Percentiles rank a stretch among this genome's conserved stretches.
Conservation (phyloP, 2,329 filamentous ascomycete genomes). For the Penicillium sp. region DNA sequence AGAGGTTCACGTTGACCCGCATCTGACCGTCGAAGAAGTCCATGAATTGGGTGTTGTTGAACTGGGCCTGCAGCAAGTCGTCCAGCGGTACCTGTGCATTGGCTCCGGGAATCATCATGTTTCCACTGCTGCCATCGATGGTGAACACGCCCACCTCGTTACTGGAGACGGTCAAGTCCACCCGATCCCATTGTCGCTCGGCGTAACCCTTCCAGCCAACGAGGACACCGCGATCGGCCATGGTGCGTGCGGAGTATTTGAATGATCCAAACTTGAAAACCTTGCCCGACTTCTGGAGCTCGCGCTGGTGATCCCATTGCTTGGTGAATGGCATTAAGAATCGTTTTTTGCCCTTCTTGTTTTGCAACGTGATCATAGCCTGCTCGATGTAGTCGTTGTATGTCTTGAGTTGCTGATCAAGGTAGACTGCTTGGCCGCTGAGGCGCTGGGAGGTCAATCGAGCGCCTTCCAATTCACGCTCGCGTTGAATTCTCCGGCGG, state of each 20-base stretch:
- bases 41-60: constrained; percentile 95
- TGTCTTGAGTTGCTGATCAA: constrained; percentile 92
- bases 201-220: constrained; percentile 85
- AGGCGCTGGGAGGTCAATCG: constrained; percentile 50
- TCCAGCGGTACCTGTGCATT: constrained; percentile 87
- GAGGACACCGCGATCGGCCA: constrained; percentile 91
- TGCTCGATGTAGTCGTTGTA: constrained; percentile 99
- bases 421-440: constrained; percentile 73
- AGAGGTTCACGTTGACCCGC: constrained; percentile 91
- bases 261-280: constrained; percentile 97
- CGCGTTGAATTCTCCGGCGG: constrained; percentile 83
- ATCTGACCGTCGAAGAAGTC: constrained; percentile 86
- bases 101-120: constrained; percentile 94
- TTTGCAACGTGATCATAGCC: constrained; percentile 94
- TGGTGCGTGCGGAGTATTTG: constrained; percentile 89
- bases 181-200: constrained; percentile 83
- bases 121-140: constrained; percentile 85
- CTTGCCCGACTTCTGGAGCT: constrained; percentile 86
- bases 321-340: constrained; percentile 97
- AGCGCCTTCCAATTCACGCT: constrained; percentile 76
- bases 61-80: constrained; percentile 92
- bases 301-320: constrained; percentile 97
- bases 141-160: constrained; percentile 94
- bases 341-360: constrained; percentile 91
- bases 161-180: constrained; percentile 91